Evolutionary conservation across 768 basidiomycete genomes (phyloP).

Genomic region (Auricularia heimuer): DNA sequence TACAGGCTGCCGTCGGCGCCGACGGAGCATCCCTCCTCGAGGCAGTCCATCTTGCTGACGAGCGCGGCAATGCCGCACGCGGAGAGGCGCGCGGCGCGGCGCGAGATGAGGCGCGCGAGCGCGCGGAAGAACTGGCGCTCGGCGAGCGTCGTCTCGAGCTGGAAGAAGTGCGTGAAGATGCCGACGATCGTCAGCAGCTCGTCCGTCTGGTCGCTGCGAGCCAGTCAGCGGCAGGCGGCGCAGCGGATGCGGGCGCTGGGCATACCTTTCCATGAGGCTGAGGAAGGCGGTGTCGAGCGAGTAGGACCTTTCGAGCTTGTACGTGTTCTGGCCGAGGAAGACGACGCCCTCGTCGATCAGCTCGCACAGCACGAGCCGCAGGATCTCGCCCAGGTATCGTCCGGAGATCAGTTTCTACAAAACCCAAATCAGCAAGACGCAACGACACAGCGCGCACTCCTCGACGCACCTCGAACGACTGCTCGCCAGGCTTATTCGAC

Average conservation of each 20-base stretch:
- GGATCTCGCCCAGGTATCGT: slow-evolving; percentile 91
- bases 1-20: slow-evolving; percentile 94
- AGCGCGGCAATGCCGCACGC: slow-evolving; percentile 96
- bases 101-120: slow-evolving; percentile 79
- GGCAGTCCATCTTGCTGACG: slow-evolving; percentile 86
- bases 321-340: slow-evolving; percentile 96
- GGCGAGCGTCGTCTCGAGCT: slow-evolving; percentile 88
- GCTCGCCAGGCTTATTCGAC: slow-evolving; percentile 95
- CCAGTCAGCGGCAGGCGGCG: too few species aligned
- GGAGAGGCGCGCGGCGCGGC: slow-evolving; percentile 81
- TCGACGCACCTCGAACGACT: slow-evolving; percentile 69
- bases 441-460: not conserved
- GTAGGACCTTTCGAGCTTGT: slow-evolving; percentile 92
- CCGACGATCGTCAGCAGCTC: slow-evolving; percentile 95
- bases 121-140: slow-evolving; percentile 97
- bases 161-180: slow-evolving; percentile 95
- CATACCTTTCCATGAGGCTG: slow-evolving; percentile 88
- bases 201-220: slow-evolving; percentile 79
- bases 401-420: slow-evolving; percentile 89
- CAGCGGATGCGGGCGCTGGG: not conserved
- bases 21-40: slow-evolving; percentile 83
- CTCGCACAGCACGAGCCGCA: slow-evolving; percentile 90
- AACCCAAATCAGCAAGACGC: slow-evolving; percentile 8
- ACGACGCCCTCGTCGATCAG: slow-evolving; percentile 94
- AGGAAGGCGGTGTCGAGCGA: slow-evolving; percentile 94